A percentile compares a stretch with the other conserved stretches of the same genome.
Conservation (phyloP, 2,329 filamentous ascomycete genomes). For the Xylariaceae sp. region DNA sequence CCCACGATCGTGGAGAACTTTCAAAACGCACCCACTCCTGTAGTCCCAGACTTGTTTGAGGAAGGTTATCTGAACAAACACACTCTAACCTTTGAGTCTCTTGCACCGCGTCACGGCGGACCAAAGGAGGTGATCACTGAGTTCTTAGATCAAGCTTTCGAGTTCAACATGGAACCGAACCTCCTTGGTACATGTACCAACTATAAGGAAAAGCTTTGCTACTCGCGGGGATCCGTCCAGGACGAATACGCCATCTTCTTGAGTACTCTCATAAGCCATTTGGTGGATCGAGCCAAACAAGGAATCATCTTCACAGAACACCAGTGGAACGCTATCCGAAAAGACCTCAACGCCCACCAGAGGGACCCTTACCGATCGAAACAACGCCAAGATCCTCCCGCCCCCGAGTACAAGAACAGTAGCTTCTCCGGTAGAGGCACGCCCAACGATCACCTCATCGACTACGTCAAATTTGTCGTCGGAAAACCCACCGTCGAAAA, state of each 20-base stretch:
- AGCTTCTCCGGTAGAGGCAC: conserved; percentile 20
- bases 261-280: conserved; percentile 45
- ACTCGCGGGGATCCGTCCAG: conserved; percentile 49
- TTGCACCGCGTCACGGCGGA: conserved; percentile 33
- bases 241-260: conserved; percentile 41
- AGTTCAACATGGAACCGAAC: conserved; percentile 52
- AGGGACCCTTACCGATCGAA: conserved; percentile 7
- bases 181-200: conserved; percentile 62
- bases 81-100: conserved; percentile 39
- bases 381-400: conserved; percentile 22
- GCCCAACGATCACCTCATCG: conserved; percentile 50
- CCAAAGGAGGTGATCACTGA: conserved; percentile 28
- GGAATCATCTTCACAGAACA: conserved; percentile 42
- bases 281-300: conserved; percentile 57
- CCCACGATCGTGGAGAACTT: conserved; percentile 62
- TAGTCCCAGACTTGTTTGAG: conserved; percentile 38
- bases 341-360: conserved; percentile 17
- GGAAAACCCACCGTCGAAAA: conserved; percentile 38
- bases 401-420: conserved; percentile 41
- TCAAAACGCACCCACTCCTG: conserved; percentile 50
- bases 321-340: conserved; percentile 36
- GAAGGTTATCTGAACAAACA: conserved; percentile 48
- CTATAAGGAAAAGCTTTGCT: conserved; percentile 60
- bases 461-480: conserved; percentile 55
- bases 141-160: conserved; percentile 51